These are phyloP conservation scores for Fraxinus sp. DNA, from an alignment of 305 asterid species.

Conservation along the genomic window DNA sequence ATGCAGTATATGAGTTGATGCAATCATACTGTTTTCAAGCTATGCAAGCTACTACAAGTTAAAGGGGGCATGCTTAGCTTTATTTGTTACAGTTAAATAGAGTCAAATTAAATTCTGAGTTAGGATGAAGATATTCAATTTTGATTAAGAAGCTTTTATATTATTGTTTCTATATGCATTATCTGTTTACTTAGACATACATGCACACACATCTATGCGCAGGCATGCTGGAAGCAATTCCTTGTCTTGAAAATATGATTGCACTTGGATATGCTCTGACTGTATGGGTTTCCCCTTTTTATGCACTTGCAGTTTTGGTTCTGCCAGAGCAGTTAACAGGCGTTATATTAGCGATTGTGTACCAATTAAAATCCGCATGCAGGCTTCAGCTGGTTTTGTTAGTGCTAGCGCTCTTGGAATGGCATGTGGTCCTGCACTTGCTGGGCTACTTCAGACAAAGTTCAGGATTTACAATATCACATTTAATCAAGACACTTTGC, in stretches of 20 bases:
- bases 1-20: neutral
- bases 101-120: neutral
- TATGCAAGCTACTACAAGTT: neutral
- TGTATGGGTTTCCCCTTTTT: conserved; percentile 18
- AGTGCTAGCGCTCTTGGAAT: conserved; percentile 99
- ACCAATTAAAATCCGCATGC: conserved; percentile 87
- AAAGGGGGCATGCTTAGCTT: neutral
- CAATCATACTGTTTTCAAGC: neutral
- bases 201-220: neutral
- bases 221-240: neutral
- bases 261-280: conserved; percentile 19
- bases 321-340: conserved; percentile 96
- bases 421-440: conserved; percentile 99
- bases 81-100: neutral
- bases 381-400: conserved; percentile 97
- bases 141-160: neutral
- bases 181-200: neutral
- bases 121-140: neutral
- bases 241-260: conserved; percentile 15
- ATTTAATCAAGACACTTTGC: conserved; percentile 80
- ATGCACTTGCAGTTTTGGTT: conserved; percentile 72
- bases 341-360: conserved; percentile 97
- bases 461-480: conserved; percentile 69
- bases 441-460: conserved; percentile 75
- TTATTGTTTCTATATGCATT: neutral